Percentiles rank a stretch among this genome's conserved stretches.
Evolutionary conservation across 495 filamentous ascomycete genomes (phyloP).

Genomic region (Penicillium desertorum): DNA sequence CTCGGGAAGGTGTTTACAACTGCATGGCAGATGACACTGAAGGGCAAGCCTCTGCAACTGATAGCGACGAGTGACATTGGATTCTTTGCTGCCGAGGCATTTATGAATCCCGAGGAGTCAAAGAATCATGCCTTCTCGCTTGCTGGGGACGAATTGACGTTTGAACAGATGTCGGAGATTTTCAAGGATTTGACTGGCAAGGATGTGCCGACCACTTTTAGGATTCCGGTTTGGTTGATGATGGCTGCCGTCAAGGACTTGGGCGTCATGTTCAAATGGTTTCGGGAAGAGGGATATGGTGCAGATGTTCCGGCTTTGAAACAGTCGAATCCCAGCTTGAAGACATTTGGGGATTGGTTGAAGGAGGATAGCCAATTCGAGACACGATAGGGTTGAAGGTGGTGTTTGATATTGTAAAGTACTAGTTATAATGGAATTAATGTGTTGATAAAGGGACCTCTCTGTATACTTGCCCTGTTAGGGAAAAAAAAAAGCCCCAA

Average conservation of each 20-base stretch:
- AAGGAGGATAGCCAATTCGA: slow-evolving; percentile 54
- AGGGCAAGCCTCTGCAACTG: slow-evolving; percentile 56
- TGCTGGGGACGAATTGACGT: slow-evolving; percentile 61
- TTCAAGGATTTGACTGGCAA: slow-evolving; percentile 53
- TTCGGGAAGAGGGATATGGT: slow-evolving; percentile 59
- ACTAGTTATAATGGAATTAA: neutral
- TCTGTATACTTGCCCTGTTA: neutral
- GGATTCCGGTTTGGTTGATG: slow-evolving; percentile 36
- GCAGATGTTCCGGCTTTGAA: slow-evolving; percentile 56
- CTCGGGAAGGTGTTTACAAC: slow-evolving; percentile 59
- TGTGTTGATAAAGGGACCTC: neutral
- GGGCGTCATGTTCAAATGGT: slow-evolving; percentile 63
- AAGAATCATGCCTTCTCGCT: slow-evolving; percentile 49
- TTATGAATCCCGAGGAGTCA: slow-evolving; percentile 50
- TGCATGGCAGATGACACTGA: slow-evolving; percentile 45
- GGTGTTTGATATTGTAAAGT: neutral
- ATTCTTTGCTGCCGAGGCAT: slow-evolving; percentile 59
- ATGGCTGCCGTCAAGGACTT: slow-evolving; percentile 54
- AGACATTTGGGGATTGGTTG: slow-evolving; percentile 61
- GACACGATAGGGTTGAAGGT: neutral
- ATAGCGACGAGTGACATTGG: slow-evolving; percentile 63
- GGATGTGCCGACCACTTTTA: slow-evolving; percentile 51
- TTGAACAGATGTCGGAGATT: slow-evolving; percentile 44
- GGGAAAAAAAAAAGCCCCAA: neutral
- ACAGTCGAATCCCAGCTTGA: slow-evolving; percentile 51